Evolutionary conservation across 371 early-diverging fungal species (phyloP).

Genomic region (Smittium culicis): DNA sequence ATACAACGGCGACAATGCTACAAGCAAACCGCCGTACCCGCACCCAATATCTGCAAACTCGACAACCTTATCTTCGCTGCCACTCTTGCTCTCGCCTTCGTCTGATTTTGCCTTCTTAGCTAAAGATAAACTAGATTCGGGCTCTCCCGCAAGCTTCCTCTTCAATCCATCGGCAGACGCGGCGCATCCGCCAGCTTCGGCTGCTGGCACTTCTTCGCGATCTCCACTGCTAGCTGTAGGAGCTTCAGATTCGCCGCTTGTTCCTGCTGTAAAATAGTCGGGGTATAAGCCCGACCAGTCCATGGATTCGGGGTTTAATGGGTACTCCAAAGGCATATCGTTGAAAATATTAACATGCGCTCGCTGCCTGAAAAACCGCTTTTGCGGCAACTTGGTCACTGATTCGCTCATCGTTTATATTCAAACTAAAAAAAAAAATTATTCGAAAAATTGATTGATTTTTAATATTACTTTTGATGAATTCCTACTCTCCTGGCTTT

Average conservation of each 20-base stretch:
- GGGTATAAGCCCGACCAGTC: conserved; percentile 88
- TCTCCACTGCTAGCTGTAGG: not conserved
- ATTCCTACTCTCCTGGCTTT: too few species aligned
- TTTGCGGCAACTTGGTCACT: conserved; percentile 39
- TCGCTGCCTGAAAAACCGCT: conserved; percentile 84
- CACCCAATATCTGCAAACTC: conserved; percentile 99
- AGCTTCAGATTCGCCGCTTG: too few species aligned
- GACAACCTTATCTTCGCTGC: conserved; percentile 23
- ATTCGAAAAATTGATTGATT: too few species aligned
- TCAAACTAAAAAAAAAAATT: too few species aligned
- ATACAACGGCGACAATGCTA: conserved; percentile 76
- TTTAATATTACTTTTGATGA: too few species aligned
- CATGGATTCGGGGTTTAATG: conserved; percentile 65
- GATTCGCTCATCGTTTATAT: too few species aligned
- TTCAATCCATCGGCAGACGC: not conserved
- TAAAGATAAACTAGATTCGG: not conserved
- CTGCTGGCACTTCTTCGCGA: not conserved
- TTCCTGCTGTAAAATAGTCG: conserved; percentile 50
- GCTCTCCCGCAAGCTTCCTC: not conserved
- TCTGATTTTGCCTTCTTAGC: not conserved
- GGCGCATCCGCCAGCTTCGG: too few species aligned
- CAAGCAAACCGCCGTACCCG: conserved; percentile 95
- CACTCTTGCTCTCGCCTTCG: conserved; percentile 1
- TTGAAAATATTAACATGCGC: conserved; percentile 98
- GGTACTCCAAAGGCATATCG: conserved; percentile 88